Conservation (phyloP, 2,329 filamentous ascomycete species). For the Epichloe festucae region DNA sequence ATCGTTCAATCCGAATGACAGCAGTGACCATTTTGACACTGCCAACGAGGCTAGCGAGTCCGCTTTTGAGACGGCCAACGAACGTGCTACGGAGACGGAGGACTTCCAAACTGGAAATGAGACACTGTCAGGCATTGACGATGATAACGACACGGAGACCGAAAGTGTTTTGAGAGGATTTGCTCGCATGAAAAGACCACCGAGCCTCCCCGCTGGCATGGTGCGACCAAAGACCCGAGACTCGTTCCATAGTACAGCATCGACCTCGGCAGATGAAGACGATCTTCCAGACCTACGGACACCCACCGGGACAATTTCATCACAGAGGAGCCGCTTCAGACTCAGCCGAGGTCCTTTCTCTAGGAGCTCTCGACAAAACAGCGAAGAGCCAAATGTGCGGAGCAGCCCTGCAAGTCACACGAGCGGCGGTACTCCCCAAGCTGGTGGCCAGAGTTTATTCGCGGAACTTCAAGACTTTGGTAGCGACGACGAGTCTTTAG, state of each 20-base stretch:
- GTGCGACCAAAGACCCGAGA: slow-evolving; percentile 38
- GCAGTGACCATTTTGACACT: slow-evolving; percentile 63
- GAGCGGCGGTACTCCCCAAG: slow-evolving; percentile 38
- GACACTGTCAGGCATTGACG: slow-evolving; percentile 60
- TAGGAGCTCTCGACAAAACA: slow-evolving; percentile 47
- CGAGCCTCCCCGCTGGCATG: slow-evolving; percentile 25
- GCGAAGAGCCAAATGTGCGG: slow-evolving; percentile 43
- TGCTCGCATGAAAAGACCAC: slow-evolving; percentile 28
- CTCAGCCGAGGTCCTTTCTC: slow-evolving; percentile 49
- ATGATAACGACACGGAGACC: slow-evolving; percentile 84
- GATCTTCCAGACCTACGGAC: slow-evolving; percentile 44
- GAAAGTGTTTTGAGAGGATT: slow-evolving; percentile 44
- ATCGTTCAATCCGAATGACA: slow-evolving; percentile 26
- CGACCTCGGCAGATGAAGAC: slow-evolving; percentile 69
- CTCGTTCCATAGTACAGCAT: slow-evolving; percentile 79
- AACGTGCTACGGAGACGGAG: slow-evolving; percentile 77
- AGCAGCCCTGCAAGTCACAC: slow-evolving; percentile 47
- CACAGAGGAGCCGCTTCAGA: slow-evolving; percentile 60
- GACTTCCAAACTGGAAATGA: slow-evolving; percentile 92
- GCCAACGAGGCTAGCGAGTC: slow-evolving; percentile 63
- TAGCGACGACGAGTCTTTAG: slow-evolving; percentile 60
- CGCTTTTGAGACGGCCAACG: slow-evolving; percentile 58
- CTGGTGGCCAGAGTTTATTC: slow-evolving; percentile 65
- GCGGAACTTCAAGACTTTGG: slow-evolving; percentile 78
- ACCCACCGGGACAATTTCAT: slow-evolving; percentile 43